Evolutionary conservation across 2,329 filamentous ascomycete species (phyloP).

Genomic region (Fonsecaea monophora): DNA sequence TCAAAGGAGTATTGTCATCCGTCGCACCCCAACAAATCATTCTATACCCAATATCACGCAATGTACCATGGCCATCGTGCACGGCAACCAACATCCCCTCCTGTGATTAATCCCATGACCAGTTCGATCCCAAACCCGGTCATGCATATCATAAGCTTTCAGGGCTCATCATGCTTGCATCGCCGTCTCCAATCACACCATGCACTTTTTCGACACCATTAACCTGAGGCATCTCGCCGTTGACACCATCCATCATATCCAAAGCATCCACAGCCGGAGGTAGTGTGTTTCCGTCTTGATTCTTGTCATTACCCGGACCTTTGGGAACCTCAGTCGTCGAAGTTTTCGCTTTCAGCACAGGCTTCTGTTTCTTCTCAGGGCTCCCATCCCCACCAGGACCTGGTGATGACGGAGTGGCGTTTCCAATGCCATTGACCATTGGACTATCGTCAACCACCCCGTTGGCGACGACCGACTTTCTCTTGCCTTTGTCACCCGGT

Average conservation of each 20-base stretch:
- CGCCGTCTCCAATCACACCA: slow-evolving; percentile 56
- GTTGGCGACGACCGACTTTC: slow-evolving; percentile 33
- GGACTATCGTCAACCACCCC: slow-evolving; percentile 29
- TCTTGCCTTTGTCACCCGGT: slow-evolving; percentile 36
- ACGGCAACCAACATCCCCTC: not conserved
- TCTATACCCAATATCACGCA: slow-evolving; percentile 7
- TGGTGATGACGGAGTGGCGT: slow-evolving; percentile 26
- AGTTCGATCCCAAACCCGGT: not conserved
- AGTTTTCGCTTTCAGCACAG: slow-evolving; percentile 34
- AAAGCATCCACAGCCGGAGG: slow-evolving; percentile 36
- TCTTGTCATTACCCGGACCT: slow-evolving; percentile 51
- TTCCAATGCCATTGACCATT: slow-evolving; percentile 33
- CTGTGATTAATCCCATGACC: not conserved
- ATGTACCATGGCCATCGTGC: not conserved
- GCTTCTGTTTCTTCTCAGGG: slow-evolving; percentile 35
- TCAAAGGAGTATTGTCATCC: not conserved
- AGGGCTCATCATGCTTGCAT: slow-evolving; percentile 81
- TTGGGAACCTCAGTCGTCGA: slow-evolving; percentile 41
- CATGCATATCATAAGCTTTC: slow-evolving; percentile 61
- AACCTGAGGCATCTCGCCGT: slow-evolving; percentile 9
- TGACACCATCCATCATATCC: slow-evolving; percentile 41
- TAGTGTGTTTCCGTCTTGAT: slow-evolving; percentile 36
- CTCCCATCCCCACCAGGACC: slow-evolving; percentile 35
- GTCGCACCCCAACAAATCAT: not conserved
- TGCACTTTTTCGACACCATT: slow-evolving; percentile 43